These are phyloP conservation scores for Ganoderma lingzhi DNA, from an alignment of 1,284 basidiomycete species.

Conservation along the genomic window DNA sequence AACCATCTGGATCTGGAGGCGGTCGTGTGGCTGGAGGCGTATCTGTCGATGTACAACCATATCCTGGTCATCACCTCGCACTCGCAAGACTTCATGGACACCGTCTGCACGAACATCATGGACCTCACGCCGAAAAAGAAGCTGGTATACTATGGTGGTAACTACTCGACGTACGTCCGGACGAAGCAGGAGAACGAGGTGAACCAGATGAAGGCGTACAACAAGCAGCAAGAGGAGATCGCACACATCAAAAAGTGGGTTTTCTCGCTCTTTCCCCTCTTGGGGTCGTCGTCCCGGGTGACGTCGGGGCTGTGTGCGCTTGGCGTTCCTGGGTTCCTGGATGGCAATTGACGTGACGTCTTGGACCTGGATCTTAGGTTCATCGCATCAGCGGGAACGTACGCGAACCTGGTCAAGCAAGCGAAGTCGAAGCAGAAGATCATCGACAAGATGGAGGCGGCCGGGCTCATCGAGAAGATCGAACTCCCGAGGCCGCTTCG, in stretches of 20 bases:
- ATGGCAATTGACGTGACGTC: neutral
- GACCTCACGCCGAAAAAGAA: slow-evolving; percentile 93
- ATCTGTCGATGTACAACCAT: slow-evolving; percentile 97
- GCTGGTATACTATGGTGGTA: slow-evolving; percentile 93
- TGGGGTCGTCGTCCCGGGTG: neutral
- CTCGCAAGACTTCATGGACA: slow-evolving; percentile 99
- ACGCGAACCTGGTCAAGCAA: slow-evolving; percentile 98
- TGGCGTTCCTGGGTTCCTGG: slow-evolving; percentile 18
- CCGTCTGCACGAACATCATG: slow-evolving; percentile 97
- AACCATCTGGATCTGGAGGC: slow-evolving; percentile 93
- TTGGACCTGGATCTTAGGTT: slow-evolving; percentile 60
- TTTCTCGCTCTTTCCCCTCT: neutral
- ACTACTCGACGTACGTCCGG: slow-evolving; percentile 96
- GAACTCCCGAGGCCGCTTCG: slow-evolving; percentile 77
- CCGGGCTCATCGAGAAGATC: slow-evolving; percentile 93
- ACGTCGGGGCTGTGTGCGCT: neutral
- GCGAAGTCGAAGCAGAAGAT: slow-evolving; percentile 99
- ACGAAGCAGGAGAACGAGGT: slow-evolving; percentile 98
- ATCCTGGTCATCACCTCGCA: slow-evolving; percentile 97
- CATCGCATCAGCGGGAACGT: slow-evolving; percentile 98
- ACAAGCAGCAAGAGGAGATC: slow-evolving; percentile 99
- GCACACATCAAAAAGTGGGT: slow-evolving; percentile 94
- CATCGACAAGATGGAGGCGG: slow-evolving; percentile 99
- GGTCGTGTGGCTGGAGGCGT: slow-evolving; percentile 99
- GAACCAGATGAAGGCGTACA: slow-evolving; percentile 99